phyloP scores from a whole-genome alignment of 176 grass and related monocot genomes.

The Pharus latifolius region DNA sequence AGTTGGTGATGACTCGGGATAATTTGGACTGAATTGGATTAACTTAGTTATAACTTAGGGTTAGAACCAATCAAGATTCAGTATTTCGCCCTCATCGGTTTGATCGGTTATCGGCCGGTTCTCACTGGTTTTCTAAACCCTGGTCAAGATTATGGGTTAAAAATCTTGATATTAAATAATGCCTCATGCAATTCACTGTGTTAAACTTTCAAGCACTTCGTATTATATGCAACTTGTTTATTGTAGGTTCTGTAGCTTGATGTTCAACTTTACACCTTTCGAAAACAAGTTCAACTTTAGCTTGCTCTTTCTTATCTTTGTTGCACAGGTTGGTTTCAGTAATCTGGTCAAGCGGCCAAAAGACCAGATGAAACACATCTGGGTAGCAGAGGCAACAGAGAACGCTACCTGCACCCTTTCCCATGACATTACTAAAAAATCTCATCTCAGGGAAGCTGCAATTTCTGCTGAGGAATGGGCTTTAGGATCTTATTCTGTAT shows the following conservation, averaged over 20 bases:
- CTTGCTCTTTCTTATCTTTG: slow-evolving; percentile 14
- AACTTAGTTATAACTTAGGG: too few relatives aligned
- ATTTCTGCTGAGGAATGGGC: slow-evolving; percentile 59
- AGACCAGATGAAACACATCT: slow-evolving; percentile 71
- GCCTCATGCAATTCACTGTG: neutral
- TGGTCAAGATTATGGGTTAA: neutral
- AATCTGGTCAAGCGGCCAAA: slow-evolving; percentile 74
- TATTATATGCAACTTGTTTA: neutral
- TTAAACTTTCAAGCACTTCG: neutral
- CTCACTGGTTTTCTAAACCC: too few relatives aligned
- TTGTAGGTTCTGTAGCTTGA: neutral
- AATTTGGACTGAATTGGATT: too few relatives aligned
- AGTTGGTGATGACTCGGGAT: too few relatives aligned
- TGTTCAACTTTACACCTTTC: slow-evolving; percentile 13
- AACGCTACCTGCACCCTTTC: slow-evolving; percentile 48
- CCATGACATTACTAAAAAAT: slow-evolving; percentile 51
- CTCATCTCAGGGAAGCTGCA: slow-evolving; percentile 61
- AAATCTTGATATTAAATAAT: neutral
- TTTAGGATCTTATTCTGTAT: slow-evolving; percentile 52
- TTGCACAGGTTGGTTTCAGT: slow-evolving; percentile 75
- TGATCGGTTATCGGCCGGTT: too few relatives aligned
- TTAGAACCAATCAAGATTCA: too few relatives aligned
- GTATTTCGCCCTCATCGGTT: too few relatives aligned
- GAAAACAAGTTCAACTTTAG: slow-evolving; percentile 1
- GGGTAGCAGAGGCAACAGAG: slow-evolving; percentile 78